Base-by-base conservation (phyloP, 2,329 filamentous ascomycete species). In the Rhynchosporium agropyri region DNA sequence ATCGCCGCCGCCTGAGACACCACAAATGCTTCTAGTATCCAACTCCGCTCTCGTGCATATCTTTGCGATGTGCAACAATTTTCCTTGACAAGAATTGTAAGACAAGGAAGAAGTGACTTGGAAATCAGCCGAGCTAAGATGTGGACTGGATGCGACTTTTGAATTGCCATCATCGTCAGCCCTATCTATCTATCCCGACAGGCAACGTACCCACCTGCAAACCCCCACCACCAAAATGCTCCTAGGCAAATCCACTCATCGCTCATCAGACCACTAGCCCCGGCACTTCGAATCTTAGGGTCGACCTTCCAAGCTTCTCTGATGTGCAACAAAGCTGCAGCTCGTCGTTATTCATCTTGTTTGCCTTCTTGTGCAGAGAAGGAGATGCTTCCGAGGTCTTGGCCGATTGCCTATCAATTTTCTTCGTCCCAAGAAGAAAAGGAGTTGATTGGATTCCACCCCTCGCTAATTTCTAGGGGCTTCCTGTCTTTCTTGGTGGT, bases 41-140 rank as follows among this genome's bases (percentile, higher is more conserved):
- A 38, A 50, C 56, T 58, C 60, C 60, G 56, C 60, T 62, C 55
- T 51, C 54, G 26, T 62, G 60, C 60, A 62, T 43, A 50, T 31
- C 38, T 15, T 2, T 62, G 60, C 60, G 60, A 62, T 51, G 28
- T 51, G 57, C 57, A 59, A 31, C 57, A 59, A 33, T 51, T 33
- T 4, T 28, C 49, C 49, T 38, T 28, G n/a, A 38, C 8, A n/a
- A 15, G 33, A 36, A 36, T 10, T 36, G 33, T 1, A 36, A 36
- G 20, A 43, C 33, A 50, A 29, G 45, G 33, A 49, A 59, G 48
- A 28, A 38, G 50, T 40, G 50, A 53, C 33, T 26, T 40, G 15
- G 15, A 28, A n/a, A 40, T 53, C 50, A 53, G 50, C 50, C 40
- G 50, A 38, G 50, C 50, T 38, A 33, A 38, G 49, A 31, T 6